Evolutionary conservation across 768 basidiomycete genomes (phyloP).

Genomic region (Lyophyllum decastes): DNA sequence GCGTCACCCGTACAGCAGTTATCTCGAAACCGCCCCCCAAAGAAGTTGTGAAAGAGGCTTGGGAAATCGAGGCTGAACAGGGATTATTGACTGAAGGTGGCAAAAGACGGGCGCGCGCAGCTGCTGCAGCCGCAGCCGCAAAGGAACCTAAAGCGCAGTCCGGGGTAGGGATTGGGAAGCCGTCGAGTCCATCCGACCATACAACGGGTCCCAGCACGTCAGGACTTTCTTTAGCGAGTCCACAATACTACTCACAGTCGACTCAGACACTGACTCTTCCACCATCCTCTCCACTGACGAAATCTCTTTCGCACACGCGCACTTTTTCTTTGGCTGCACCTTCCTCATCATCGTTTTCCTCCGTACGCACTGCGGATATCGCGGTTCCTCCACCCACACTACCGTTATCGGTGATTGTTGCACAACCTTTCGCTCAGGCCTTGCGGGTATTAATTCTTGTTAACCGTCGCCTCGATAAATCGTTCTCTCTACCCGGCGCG

Average conservation of each 20-base stretch:
- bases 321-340: slow-evolving; percentile 58
- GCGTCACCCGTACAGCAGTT: not conserved
- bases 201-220: slow-evolving; percentile 27
- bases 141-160: slow-evolving; percentile 13
- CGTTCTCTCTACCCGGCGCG: slow-evolving; percentile 53
- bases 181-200: slow-evolving; percentile 16
- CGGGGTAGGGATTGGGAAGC: slow-evolving; percentile 26
- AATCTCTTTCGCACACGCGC: slow-evolving; percentile 51
- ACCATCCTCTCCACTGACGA: slow-evolving; percentile 54
- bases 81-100: slow-evolving; percentile 77
- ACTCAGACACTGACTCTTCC: slow-evolving; percentile 69
- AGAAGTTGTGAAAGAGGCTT: slow-evolving; percentile 62
- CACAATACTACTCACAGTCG: slow-evolving; percentile 60
- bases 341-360: slow-evolving; percentile 22
- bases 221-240: slow-evolving; percentile 43
- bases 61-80: slow-evolving; percentile 81
- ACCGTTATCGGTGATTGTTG: slow-evolving; percentile 61
- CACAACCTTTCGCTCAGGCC: slow-evolving; percentile 60
- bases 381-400: slow-evolving; percentile 67
- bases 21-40: slow-evolving; percentile 20
- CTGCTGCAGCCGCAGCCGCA: slow-evolving; percentile 32
- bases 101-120: slow-evolving; percentile 60
- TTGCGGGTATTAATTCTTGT: slow-evolving; percentile 60
- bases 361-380: slow-evolving; percentile 38
- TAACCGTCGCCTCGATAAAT: slow-evolving; percentile 68